These are phyloP conservation scores for Angomonas ambiguus DNA, from an alignment of 208 protist species.

Conservation along the genomic window DNA sequence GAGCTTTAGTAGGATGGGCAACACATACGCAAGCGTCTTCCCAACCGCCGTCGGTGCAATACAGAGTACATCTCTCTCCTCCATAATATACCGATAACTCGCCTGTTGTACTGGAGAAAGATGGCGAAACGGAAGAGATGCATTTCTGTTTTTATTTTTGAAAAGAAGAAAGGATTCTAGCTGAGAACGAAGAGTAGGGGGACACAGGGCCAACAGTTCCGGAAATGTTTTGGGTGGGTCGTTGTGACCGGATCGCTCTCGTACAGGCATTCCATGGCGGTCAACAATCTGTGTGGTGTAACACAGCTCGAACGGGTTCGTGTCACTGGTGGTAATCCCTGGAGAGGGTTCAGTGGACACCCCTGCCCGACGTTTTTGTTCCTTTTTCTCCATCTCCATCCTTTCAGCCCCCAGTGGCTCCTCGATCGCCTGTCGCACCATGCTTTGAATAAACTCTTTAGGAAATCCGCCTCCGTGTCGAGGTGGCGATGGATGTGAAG, in stretches of 20 bases:
- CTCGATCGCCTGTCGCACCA: background rate
- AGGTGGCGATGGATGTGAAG: background rate
- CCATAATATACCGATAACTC: conserved; percentile 50
- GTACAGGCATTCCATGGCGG: conserved; percentile 70
- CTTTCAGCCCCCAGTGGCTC: background rate
- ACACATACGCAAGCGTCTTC: conserved; percentile 90
- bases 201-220: conserved; percentile 45
- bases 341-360: background rate
- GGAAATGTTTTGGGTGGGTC: conserved; percentile 42
- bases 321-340: background rate
- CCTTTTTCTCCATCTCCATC: background rate
- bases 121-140: conserved; percentile 18
- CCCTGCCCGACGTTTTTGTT: conserved; percentile 5
- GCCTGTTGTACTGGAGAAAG: conserved; percentile 60
- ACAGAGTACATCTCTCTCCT: conserved; percentile 79
- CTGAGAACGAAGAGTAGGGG: conserved; percentile 9
- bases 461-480: background rate
- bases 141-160: no score
- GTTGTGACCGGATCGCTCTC: conserved; percentile 22
- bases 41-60: conserved; percentile 86
- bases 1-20: conserved; percentile 74
- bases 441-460: conserved; percentile 5
- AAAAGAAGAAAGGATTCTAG: background rate
- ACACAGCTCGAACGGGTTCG: conserved; percentile 9
- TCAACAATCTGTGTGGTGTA: conserved; percentile 66